Evolutionary conservation across 805 yeast genomes (phyloP).

Genomic region (Candida nonsorbophila): DNA sequence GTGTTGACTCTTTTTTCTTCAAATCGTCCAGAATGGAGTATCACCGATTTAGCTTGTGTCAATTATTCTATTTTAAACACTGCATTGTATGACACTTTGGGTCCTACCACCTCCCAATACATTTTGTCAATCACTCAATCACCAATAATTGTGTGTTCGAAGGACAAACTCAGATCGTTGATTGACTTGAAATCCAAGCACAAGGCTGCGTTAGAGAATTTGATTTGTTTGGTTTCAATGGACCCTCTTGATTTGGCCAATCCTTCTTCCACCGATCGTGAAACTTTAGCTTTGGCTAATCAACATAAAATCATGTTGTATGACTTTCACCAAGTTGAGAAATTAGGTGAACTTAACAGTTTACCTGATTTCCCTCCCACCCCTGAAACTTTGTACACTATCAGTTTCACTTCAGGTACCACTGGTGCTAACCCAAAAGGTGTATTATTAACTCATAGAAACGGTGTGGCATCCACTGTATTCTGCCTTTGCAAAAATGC

Average conservation of each 20-base stretch:
- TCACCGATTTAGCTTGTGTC: slow-evolving; percentile 64
- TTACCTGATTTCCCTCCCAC: slow-evolving; percentile 38
- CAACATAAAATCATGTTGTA: slow-evolving; percentile 12
- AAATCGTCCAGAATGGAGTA: slow-evolving; percentile 63
- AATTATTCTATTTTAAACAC: slow-evolving; percentile 36
- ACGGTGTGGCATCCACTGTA: slow-evolving; percentile 43
- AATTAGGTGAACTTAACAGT: slow-evolving; percentile 25
- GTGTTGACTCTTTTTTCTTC: slow-evolving; percentile 52
- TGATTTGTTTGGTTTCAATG: slow-evolving; percentile 34
- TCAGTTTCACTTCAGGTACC: slow-evolving; percentile 72
- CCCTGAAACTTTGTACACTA: slow-evolving; percentile 47
- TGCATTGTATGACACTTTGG: slow-evolving; percentile 31
- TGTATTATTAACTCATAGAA: slow-evolving; percentile 50
- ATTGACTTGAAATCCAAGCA: slow-evolving; percentile 21
- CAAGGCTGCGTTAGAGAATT: slow-evolving; percentile 19
- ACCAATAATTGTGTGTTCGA: slow-evolving; percentile 41
- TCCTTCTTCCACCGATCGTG: slow-evolving; percentile 10
- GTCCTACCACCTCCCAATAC: slow-evolving; percentile 56
- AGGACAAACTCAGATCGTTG: slow-evolving; percentile 23
- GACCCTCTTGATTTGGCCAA: slow-evolving; percentile 31
- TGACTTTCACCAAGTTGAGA: slow-evolving; percentile 28
- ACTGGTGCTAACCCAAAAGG: slow-evolving; percentile 70
- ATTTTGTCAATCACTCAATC: slow-evolving; percentile 57
- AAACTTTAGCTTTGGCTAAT: slow-evolving; percentile 15
- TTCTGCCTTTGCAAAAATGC: slow-evolving; percentile 23